Conservation (phyloP, 345 rosid species). For the Citrus medica region DNA sequence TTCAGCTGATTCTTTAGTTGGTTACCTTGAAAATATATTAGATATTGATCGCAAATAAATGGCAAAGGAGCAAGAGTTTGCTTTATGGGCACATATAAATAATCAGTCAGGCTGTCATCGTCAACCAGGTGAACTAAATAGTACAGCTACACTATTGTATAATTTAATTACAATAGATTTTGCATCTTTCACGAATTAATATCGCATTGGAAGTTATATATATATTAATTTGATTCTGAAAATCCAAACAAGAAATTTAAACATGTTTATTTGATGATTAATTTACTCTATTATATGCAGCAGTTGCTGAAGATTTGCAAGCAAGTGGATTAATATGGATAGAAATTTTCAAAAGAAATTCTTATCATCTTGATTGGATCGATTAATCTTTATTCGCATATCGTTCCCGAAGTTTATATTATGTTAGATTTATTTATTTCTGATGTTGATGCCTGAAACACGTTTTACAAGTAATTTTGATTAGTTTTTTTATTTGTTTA, state of each 20-base stretch:
- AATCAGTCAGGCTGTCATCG: not conserved
- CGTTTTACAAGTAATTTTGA: not conserved
- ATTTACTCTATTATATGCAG: not conserved
- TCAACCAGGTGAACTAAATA: not conserved
- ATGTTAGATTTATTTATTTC: not conserved
- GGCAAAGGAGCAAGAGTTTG: not conserved
- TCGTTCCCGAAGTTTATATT: not conserved
- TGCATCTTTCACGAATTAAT: not conserved
- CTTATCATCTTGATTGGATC: not conserved
- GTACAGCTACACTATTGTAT: not conserved
- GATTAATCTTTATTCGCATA: not conserved
- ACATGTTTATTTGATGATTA: not conserved
- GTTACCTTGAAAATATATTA: not conserved
- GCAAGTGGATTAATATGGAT: not conserved
- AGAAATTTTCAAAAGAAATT: not conserved
- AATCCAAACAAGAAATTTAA: not conserved
- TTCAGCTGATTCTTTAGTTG: not conserved
- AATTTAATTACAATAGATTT: not conserved
- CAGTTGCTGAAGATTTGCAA: not conserved
- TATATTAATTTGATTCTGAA: not conserved
- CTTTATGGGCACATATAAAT: not conserved
- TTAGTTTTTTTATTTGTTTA: not conserved
- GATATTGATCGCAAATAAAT: not conserved
- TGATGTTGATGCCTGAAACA: conserved; percentile 1
- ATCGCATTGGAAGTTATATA: not conserved